A percentile compares a stretch with the other conserved stretches of the same genome.
Conservation (phyloP, 805 yeast species). For the Komagataella populi region DNA sequence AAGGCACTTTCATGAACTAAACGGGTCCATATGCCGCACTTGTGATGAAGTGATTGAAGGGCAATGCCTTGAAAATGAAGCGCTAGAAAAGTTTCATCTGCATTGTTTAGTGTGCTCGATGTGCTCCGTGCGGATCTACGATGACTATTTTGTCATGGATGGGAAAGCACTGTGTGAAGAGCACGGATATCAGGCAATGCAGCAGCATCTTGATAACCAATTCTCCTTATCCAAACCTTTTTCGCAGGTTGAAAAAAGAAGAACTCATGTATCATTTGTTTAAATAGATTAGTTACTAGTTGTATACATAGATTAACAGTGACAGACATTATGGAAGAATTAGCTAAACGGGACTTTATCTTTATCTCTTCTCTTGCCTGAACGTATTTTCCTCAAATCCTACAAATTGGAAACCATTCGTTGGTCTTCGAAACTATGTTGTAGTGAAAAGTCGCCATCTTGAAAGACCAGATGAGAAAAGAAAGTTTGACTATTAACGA, state of each 20-base stretch:
- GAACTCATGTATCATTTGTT: constrained; percentile 17
- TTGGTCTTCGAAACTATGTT: background rate
- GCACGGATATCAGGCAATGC: constrained; percentile 14
- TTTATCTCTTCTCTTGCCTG: background rate
- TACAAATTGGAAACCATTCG: background rate
- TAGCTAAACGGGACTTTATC: background rate
- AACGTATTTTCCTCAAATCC: background rate
- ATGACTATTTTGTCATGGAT: constrained; percentile 42
- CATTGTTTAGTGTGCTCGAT: constrained; percentile 56
- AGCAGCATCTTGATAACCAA: background rate
- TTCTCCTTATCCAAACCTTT: background rate
- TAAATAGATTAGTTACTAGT: constrained; percentile 1
- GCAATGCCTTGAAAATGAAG: constrained; percentile 70
- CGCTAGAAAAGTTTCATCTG: constrained; percentile 59
- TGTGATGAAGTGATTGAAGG: constrained; percentile 83
- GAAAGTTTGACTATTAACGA: background rate
- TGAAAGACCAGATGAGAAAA: background rate
- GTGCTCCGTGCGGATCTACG: constrained; percentile 36
- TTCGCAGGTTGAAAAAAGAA: constrained; percentile 14
- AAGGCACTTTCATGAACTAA: constrained; percentile 59
- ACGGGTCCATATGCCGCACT: constrained; percentile 58
- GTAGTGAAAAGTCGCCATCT: background rate
- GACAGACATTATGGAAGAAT: background rate
- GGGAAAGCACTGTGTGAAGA: constrained; percentile 38
- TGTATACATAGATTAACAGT: background rate